A percentile compares a stretch with the other conserved stretches of the same genome.
Conservation (phyloP, 495 filamentous ascomycete genomes). For the Friedmanniomyces simplex region DNA sequence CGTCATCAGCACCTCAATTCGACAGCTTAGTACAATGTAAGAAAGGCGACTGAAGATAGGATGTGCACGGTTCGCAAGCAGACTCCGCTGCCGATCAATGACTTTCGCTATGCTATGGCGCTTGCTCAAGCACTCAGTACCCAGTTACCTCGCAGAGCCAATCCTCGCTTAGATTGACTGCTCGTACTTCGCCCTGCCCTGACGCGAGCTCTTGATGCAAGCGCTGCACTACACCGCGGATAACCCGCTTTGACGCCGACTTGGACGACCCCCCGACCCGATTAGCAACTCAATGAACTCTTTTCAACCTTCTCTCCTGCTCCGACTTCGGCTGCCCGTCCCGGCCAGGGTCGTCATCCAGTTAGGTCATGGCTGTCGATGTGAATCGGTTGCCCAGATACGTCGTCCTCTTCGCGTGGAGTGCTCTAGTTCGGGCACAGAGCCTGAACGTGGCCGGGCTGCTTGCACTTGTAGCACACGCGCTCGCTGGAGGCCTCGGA, state of each 20-base stretch:
- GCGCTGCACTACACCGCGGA: neutral
- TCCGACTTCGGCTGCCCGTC: slow-evolving; percentile 7
- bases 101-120: neutral
- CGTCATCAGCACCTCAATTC: too few species aligned
- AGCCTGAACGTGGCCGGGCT: slow-evolving; percentile 90
- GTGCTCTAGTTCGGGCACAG: slow-evolving; percentile 61
- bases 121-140: neutral
- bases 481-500: slow-evolving; percentile 81
- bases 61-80: neutral
- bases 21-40: too few species aligned
- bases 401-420: neutral
- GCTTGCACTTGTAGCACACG: slow-evolving; percentile 99
- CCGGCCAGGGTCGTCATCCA: slow-evolving; percentile 7
- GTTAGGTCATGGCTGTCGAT: neutral
- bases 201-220: neutral
- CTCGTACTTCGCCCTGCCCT: neutral
- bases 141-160: neutral
- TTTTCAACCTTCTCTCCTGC: neutral
- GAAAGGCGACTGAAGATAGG: too few species aligned
- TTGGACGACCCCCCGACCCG: neutral
- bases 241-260: neutral
- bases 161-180: neutral
- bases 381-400: neutral
- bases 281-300: neutral
- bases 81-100: neutral